These are phyloP conservation scores for Coprinellus micaceus DNA, from an alignment of 768 basidiomycete species.

Conservation along the genomic window DNA sequence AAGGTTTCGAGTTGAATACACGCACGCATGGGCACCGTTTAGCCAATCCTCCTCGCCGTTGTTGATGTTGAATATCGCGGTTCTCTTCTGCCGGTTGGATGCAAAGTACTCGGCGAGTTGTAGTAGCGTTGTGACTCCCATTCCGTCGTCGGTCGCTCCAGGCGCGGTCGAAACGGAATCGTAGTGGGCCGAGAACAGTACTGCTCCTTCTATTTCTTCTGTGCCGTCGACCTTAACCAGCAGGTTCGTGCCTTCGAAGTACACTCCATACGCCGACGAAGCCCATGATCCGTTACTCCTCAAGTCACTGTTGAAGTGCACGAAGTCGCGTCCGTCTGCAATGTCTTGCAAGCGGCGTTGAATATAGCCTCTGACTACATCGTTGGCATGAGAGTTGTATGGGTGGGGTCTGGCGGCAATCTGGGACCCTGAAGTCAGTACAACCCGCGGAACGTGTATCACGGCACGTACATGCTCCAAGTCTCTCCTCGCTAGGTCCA, in stretches of 20 bases:
- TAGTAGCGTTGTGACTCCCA: conserved; percentile 63
- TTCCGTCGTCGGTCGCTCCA: conserved; percentile 77
- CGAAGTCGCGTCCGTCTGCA: conserved; percentile 38
- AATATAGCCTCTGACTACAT: conserved; percentile 58
- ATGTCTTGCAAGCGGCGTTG: conserved; percentile 49
- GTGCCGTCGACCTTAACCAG: conserved; percentile 48
- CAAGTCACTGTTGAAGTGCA: conserved; percentile 35
- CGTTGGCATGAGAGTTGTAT: conserved; percentile 75
- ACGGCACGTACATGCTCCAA: conserved; percentile 45
- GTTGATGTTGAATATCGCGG: conserved; percentile 80
- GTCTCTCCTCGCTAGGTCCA: conserved; percentile 56
- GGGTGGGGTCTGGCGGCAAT: conserved; percentile 72
- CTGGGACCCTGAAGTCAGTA: conserved; percentile 21
- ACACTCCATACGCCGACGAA: conserved; percentile 26
- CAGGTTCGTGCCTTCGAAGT: conserved; percentile 68
- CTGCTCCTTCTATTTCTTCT: conserved; percentile 26
- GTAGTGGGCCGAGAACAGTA: conserved; percentile 78
- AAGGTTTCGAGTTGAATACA: conserved; percentile 1
- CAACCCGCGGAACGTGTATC: neutral
- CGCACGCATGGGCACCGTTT: conserved; percentile 64
- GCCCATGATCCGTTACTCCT: conserved; percentile 50
- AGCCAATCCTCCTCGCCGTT: conserved; percentile 82
- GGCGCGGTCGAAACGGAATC: conserved; percentile 75
- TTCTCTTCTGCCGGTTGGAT: conserved; percentile 47
- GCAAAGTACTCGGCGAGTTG: conserved; percentile 60